Base-by-base conservation (phyloP, 768 basidiomycete genomes). In the Serendipita sp. region DNA sequence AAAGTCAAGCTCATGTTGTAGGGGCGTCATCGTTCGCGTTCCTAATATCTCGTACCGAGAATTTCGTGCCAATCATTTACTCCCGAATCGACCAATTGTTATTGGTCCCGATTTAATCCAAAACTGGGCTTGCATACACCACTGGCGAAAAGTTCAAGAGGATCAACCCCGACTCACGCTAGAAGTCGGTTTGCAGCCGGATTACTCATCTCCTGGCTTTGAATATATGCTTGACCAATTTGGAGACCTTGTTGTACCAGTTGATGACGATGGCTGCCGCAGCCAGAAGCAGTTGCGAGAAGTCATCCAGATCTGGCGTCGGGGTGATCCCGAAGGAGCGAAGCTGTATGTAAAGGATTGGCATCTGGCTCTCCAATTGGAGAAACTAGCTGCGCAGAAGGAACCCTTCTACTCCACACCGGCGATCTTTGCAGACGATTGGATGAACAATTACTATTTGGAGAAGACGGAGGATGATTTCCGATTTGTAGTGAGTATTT, bases 391-490 rank as follows among this genome's bases (percentile, higher is more conserved):
- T 17, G 42, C 41, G 48, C 63, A 58, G 24, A 14, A 13, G 33
- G 63, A 41, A 28, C 61, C 45, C 9, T 65, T 65, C 61, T 65
- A 65, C 34, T n/a, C 41, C 53, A 65, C 64, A 24, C 64, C 64
- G 3, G 26, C 44, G 26, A 63, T 65, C 17, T 65, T 65, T 45
- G 62, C 53, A 14, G 64, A 65, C 45, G 64, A 65, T 34, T 65
- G 64, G 64, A 65, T 65, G 64, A 65, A 65, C 50, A 45, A 62
- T 26, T 65, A 63, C 43, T 65, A 63, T 53, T 51, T 58, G 41
- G 33, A 63, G 38, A 56, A 63, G 24, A 63, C 62, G 28, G 43
- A 60, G 11, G 64, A 65, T 56, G 64, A 65, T 48, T 65, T 65
- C 41, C 45, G 64, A n/a, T 65, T 65, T 63, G 64, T 65, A 22